Percentiles rank a stretch among this genome's conserved stretches.
These are phyloP conservation scores for Lachnellula occidentalis DNA, from an alignment of 2,329 filamentous ascomycete genomes.

Conservation along the genomic window DNA sequence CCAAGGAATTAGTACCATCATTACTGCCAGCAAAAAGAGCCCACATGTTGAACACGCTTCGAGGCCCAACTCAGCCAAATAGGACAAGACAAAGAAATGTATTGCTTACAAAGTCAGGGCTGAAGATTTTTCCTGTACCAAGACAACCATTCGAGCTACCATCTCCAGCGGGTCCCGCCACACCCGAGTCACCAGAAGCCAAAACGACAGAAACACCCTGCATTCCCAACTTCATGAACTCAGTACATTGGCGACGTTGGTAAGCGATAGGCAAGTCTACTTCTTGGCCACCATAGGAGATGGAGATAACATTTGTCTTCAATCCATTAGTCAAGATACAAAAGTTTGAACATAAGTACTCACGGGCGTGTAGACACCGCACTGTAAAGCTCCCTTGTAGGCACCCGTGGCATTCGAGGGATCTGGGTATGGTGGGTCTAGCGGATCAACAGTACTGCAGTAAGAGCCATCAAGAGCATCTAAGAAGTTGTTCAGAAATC, in stretches of 20 bases:
- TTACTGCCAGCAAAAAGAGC: too few relatives aligned
- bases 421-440: constrained; percentile 12
- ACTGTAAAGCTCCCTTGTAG: constrained; percentile 17
- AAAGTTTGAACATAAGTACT: background rate
- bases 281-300: constrained; percentile 59
- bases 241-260: constrained; percentile 53
- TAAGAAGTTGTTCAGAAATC: constrained; percentile 43
- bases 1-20: too few relatives aligned
- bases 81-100: too few relatives aligned
- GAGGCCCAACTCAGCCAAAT: too few relatives aligned
- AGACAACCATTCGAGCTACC: constrained; percentile 14
- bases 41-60: too few relatives aligned
- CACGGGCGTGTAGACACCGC: constrained; percentile 33
- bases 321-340: background rate
- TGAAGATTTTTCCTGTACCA: constrained; percentile 17
- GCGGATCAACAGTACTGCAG: constrained; percentile 29
- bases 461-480: constrained; percentile 45
- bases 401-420: constrained; percentile 5
- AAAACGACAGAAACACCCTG: constrained; percentile 59
- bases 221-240: constrained; percentile 58
- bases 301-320: constrained; percentile 47
- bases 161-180: constrained; percentile 15
- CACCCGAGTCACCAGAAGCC: constrained; percentile 51
- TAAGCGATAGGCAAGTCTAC: constrained; percentile 56
- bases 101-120: constrained; percentile 43